A percentile compares a stretch with the other conserved stretches of the same genome.
Evolutionary conservation across 768 basidiomycete species (phyloP).

Genomic region (Lentinus tigrinus): DNA sequence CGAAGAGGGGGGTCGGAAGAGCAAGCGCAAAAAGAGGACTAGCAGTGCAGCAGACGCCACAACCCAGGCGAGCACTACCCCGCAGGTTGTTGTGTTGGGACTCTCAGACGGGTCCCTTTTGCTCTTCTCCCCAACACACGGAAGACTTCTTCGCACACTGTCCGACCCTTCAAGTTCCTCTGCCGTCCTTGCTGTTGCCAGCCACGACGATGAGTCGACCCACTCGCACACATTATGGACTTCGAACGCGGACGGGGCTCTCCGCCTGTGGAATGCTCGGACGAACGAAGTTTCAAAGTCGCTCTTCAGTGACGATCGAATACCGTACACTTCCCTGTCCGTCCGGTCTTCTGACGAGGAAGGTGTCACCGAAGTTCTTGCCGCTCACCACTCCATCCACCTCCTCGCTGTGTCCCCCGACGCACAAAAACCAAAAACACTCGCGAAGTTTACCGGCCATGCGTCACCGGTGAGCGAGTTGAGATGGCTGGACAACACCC

Average conservation of each 20-base stretch:
- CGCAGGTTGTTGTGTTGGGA: slow-evolving; percentile 53
- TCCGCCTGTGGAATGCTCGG: slow-evolving; percentile 58
- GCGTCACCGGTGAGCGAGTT: slow-evolving; percentile 53
- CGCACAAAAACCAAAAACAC: slow-evolving; percentile 41
- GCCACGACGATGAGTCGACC: slow-evolving; percentile 29
- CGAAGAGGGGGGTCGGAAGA: slow-evolving; percentile 40
- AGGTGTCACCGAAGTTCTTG: slow-evolving; percentile 43
- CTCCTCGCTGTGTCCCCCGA: slow-evolving; percentile 42
- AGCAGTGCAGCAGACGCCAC: slow-evolving; percentile 28
- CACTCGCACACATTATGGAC: slow-evolving; percentile 46
- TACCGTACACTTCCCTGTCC: slow-evolving; percentile 55
- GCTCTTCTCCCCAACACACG: slow-evolving; percentile 63
- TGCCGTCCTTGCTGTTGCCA: slow-evolving; percentile 48
- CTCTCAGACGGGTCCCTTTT: slow-evolving; percentile 58
- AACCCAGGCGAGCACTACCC: slow-evolving; percentile 28
- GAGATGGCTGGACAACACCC: slow-evolving; percentile 47
- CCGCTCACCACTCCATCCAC: slow-evolving; percentile 59
- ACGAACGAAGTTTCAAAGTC: slow-evolving; percentile 46
- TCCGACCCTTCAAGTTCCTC: slow-evolving; percentile 55
- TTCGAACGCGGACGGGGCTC: slow-evolving; percentile 53
- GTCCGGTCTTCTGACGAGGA: slow-evolving; percentile 39
- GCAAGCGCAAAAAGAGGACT: slow-evolving; percentile 50
- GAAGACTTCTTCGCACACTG: slow-evolving; percentile 52
- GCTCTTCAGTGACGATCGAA: slow-evolving; percentile 58
- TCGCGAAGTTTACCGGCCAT: slow-evolving; percentile 63